These are phyloP conservation scores for Adansonia madagascariensis DNA, from an alignment of 441 rosid genomes.

Conservation along the genomic window DNA sequence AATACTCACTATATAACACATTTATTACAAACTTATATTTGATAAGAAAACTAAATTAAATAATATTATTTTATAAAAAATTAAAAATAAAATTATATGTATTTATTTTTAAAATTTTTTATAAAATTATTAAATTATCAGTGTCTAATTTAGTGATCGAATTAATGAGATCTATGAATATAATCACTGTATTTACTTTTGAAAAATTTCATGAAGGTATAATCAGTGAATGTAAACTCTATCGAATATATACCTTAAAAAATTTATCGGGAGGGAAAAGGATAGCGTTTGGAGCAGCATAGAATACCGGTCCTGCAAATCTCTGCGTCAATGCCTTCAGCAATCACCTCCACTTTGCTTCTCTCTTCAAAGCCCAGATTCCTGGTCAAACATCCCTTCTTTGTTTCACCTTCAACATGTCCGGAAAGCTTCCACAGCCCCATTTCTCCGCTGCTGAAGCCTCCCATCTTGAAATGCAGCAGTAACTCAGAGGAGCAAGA, in stretches of 20 bases:
- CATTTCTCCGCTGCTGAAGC: slow-evolving; percentile 28
- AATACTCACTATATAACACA: too few relatives aligned
- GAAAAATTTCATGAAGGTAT: too few relatives aligned
- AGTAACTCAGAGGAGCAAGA: slow-evolving; percentile 36
- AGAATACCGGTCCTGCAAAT: not conserved
- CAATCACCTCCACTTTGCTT: slow-evolving; percentile 28
- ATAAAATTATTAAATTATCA: too few relatives aligned
- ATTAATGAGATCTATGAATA: too few relatives aligned
- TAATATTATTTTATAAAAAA: too few relatives aligned
- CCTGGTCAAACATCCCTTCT: slow-evolving; percentile 13
- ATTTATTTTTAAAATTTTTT: too few relatives aligned
- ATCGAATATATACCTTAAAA: not conserved
- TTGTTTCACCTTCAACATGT: slow-evolving; percentile 25
- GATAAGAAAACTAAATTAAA: too few relatives aligned
- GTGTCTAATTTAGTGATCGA: too few relatives aligned
- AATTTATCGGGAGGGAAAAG: not conserved
- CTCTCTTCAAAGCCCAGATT: slow-evolving; percentile 27
- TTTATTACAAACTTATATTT: too few relatives aligned
- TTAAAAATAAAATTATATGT: too few relatives aligned
- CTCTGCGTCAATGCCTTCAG: slow-evolving; percentile 32
- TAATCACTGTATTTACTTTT: too few relatives aligned
- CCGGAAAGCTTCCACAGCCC: slow-evolving; percentile 21
- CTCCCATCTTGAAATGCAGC: slow-evolving; percentile 44
- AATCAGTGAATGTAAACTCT: too few relatives aligned
- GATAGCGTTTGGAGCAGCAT: not conserved